Conservation (phyloP, 2,329 filamentous ascomycete genomes). For the Coniochaeta sp. region DNA sequence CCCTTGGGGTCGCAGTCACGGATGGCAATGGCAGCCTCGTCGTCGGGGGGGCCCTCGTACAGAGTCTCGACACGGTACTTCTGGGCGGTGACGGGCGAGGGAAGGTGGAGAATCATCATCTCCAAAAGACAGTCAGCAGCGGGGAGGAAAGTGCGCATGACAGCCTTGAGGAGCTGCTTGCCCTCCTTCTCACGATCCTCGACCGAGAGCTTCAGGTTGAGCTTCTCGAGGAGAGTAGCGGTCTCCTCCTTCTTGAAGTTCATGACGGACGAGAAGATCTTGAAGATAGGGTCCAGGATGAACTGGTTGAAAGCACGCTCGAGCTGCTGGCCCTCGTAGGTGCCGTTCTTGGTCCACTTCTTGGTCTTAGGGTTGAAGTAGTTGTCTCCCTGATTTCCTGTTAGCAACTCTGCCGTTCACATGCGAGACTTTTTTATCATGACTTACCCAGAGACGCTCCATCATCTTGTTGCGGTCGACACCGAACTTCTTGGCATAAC, state of each 20-base stretch:
- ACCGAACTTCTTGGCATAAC: slow-evolving; percentile 99
- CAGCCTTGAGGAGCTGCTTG: slow-evolving; percentile 94
- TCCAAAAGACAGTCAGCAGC: slow-evolving; percentile 96
- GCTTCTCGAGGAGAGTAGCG: slow-evolving; percentile 76
- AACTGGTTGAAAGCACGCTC: slow-evolving; percentile 99
- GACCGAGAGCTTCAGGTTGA: slow-evolving; percentile 78
- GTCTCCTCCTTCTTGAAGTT: slow-evolving; percentile 98
- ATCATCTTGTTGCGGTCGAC: slow-evolving; percentile 99
- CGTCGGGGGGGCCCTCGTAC: slow-evolving; percentile 94
- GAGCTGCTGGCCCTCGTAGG: slow-evolving; percentile 76
- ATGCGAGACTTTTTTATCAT: not conserved
- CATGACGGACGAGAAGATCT: slow-evolving; percentile 93
- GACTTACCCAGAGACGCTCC: slow-evolving; percentile 94
- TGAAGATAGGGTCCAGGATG: slow-evolving; percentile 99
- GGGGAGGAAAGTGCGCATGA: slow-evolving; percentile 98
- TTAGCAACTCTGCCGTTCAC: not conserved
- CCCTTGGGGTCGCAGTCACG: slow-evolving; percentile 97
- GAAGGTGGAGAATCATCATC: slow-evolving; percentile 99
- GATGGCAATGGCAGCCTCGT: slow-evolving; percentile 91
- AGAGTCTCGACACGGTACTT: slow-evolving; percentile 97
- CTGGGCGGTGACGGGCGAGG: slow-evolving; percentile 92
- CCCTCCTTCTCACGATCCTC: slow-evolving; percentile 93
- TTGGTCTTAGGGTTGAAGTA: slow-evolving; percentile 99
- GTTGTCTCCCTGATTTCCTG: slow-evolving; percentile 65
- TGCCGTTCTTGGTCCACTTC: slow-evolving; percentile 94